These are phyloP conservation scores for Petunia axillaris DNA, from an alignment of 257 asterid species.

Conservation along the genomic window DNA sequence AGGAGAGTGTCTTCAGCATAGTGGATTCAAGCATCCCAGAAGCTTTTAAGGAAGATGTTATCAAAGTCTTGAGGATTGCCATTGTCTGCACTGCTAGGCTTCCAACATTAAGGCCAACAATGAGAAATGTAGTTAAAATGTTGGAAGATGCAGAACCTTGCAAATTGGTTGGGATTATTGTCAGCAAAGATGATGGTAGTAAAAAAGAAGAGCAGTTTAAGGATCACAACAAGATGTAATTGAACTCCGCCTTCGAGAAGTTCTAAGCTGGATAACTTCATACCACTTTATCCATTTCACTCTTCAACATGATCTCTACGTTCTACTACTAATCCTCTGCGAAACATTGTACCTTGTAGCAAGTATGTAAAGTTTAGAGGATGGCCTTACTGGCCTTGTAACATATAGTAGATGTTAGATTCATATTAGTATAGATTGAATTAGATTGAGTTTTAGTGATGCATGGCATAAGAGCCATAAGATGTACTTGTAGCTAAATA, in stretches of 20 bases:
- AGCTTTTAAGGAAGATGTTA: constrained; percentile 58
- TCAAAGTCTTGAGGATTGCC: constrained; percentile 72
- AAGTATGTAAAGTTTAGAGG: not conserved
- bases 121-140: constrained; percentile 87
- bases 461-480: constrained; percentile 21
- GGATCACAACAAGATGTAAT: constrained; percentile 36
- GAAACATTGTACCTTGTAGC: not conserved
- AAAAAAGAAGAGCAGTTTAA: constrained; percentile 33
- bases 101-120: constrained; percentile 79
- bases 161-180: constrained; percentile 52
- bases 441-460: not conserved
- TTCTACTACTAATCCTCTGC: not conserved
- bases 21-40: constrained; percentile 63
- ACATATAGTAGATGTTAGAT: constrained; percentile 10
- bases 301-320: not conserved
- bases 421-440: not conserved
- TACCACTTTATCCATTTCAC: not conserved
- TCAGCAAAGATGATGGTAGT: constrained; percentile 49
- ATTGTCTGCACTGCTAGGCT: constrained; percentile 77
- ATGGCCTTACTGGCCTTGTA: constrained; percentile 18
- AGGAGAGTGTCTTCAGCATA: constrained; percentile 59
- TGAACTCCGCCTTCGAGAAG: not conserved
- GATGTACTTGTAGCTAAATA: constrained; percentile 9
- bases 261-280: not conserved
- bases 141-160: constrained; percentile 69